phyloP scores from a whole-genome alignment of 2,329 filamentous ascomycete species.

The Colletotrichum paranaense region DNA sequence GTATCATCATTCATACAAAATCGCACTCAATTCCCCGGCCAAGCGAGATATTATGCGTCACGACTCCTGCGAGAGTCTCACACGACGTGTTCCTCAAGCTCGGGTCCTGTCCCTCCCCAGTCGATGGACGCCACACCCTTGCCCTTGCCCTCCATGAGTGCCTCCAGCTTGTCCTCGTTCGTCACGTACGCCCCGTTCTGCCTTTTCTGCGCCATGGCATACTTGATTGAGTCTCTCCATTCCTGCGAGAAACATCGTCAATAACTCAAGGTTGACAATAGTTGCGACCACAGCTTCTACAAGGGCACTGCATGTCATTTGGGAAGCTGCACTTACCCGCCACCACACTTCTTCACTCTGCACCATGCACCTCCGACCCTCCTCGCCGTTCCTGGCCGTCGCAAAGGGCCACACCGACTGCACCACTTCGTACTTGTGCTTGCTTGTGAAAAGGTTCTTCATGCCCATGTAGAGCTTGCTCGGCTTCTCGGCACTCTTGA shows the following conservation, averaged over 20 bases:
- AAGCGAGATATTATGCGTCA: neutral
- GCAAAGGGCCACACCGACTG: constrained; percentile 70
- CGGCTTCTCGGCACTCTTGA: constrained; percentile 63
- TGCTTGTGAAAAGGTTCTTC: constrained; percentile 62
- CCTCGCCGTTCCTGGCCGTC: constrained; percentile 56
- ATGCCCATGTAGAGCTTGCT: constrained; percentile 66
- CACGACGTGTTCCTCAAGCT: neutral
- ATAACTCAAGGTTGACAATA: neutral
- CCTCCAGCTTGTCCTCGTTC: constrained; percentile 65
- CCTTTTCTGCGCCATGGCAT: constrained; percentile 47
- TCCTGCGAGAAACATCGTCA: constrained; percentile 40
- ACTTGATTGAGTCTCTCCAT: constrained; percentile 52
- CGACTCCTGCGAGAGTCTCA: neutral
- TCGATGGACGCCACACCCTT: constrained; percentile 27
- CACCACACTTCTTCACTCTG: constrained; percentile 69
- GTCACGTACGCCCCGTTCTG: constrained; percentile 55
- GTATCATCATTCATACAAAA: neutral
- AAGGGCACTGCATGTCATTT: neutral
- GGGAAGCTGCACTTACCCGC: constrained; percentile 41
- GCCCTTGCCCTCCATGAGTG: constrained; percentile 32
- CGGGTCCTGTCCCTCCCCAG: constrained; percentile 6
- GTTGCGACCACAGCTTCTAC: neutral
- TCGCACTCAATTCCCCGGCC: neutral
- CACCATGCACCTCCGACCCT: constrained; percentile 58
- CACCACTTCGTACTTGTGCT: constrained; percentile 65